Evolutionary conservation across 2,329 filamentous ascomycete genomes (phyloP).

Genomic region (Achaetomium macrosporum): DNA sequence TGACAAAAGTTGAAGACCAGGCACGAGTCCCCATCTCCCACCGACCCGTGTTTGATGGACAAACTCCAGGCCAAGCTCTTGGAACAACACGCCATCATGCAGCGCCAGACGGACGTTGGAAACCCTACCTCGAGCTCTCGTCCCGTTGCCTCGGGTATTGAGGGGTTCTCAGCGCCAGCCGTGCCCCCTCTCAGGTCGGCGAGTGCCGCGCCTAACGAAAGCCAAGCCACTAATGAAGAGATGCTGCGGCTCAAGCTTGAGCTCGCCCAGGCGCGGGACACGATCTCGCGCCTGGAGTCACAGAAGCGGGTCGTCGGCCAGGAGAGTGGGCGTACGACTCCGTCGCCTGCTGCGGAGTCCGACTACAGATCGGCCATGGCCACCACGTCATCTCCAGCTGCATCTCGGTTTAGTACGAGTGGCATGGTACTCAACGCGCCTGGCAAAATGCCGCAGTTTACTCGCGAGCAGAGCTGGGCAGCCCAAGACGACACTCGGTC

Average conservation of each 20-base stretch:
- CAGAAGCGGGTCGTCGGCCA: conserved; percentile 56
- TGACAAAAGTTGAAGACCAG: conserved; percentile 44
- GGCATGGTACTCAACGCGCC: conserved; percentile 25
- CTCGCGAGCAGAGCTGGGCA: conserved; percentile 46
- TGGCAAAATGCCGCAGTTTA: conserved; percentile 33
- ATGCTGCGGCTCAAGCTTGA: conserved; percentile 63
- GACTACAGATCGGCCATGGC: conserved; percentile 27
- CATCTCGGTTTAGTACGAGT: conserved; percentile 12
- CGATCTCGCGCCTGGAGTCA: conserved; percentile 64
- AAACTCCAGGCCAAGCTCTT: conserved; percentile 66
- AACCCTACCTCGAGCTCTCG: conserved; percentile 54
- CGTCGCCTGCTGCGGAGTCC: conserved; percentile 37
- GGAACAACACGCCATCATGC: conserved; percentile 60
- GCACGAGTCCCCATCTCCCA: conserved; percentile 35
- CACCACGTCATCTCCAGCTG: conserved; percentile 15
- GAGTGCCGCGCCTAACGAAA: conserved; percentile 44
- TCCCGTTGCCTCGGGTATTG: conserved; percentile 56
- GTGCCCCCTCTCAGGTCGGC: conserved; percentile 47
- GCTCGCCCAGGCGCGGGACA: conserved; percentile 63
- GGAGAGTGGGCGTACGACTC: conserved; percentile 50
- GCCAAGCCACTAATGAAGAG: conserved; percentile 45
- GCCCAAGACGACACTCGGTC: conserved; percentile 50
- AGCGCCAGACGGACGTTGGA: conserved; percentile 52
- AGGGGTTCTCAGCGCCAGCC: conserved; percentile 42
- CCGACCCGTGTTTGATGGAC: conserved; percentile 56